Base-by-base conservation (phyloP, 129 eudicot species). In the Solidago caesia region DNA sequence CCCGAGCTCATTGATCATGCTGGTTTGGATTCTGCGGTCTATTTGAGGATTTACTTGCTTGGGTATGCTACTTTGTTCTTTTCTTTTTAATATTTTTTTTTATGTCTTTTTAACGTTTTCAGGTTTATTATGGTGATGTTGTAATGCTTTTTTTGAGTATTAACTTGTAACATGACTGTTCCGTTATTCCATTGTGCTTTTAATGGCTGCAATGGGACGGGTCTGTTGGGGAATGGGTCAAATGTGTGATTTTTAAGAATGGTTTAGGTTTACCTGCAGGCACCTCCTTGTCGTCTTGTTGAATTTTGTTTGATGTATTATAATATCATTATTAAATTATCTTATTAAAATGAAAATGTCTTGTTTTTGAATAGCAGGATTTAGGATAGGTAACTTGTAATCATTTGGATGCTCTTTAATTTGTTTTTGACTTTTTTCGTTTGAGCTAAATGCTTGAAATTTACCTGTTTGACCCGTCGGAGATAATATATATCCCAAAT, bases 21-120 rank as follows among this genome's bases (percentile, higher is more conserved):
- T 8, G 97, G 97, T 5, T 81, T 91, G 80, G 97, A 91, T 84
- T 91, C 97, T n/a, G 96, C 90, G 5, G 97, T 91, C 13, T 91
- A 91, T 78, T 82, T 91, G 80, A 75, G 97, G 60, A 91, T 88
- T 70, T 91, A 91, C 89, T 84, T 91, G 90, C 85, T 86, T 27
- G 97, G 97, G 97, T 91, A 88, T 67, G 83, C 42, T 67, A 61
- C 56, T 72, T 60, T 56, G 16, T 4, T 53, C 26, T 51, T 47
- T 51, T 59, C 41, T 47, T 12, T 26, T 45, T 47, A 1, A 10
- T 64, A 3, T 16, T 60, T 5, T 55, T 5, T 57, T 71, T 71
- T 21, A 11, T 13, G n/a, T 7, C 10, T n/a, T 8, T 52, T 52
- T 62, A 21, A 41, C 39, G 15, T 45, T 53, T 62, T 6, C 42